Evolutionary conservation across 2,329 filamentous ascomycete genomes (phyloP), one percentile per base, ranked within the genome.

Genomic region (Sphaerulina populicola): DNA sequence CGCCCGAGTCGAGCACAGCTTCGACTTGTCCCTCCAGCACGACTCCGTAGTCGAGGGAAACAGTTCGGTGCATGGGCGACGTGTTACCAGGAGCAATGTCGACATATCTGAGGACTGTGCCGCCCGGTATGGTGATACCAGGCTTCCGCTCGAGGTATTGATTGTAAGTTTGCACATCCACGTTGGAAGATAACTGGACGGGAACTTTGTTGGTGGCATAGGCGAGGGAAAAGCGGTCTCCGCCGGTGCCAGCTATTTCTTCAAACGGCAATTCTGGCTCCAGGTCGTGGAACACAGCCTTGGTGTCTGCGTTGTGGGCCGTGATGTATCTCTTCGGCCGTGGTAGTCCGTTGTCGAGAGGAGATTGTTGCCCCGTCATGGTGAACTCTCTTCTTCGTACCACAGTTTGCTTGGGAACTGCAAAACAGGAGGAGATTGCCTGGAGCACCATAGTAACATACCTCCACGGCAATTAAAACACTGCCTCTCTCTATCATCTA

Each of bases 1-100:
- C 62, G 21, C 69, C 69, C 2, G 62, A 66, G 48, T 71, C 68
- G 31, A 71, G 49, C 2, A 66, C 53, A 6, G 71, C 52, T 53
- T 70, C 68, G 10, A 69, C 61, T 36, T 66, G 62, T 0, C 69
- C 68, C 30, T 70, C 67, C 6, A 71, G 29, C 1, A 71, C 62
- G 21, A 70, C 60, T 6, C 68, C 66, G 51, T 68, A 71, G 44
- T 71, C 68, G 7, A 71, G 10, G 37, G 63, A 67, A 1, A 69
- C 59, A 2, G 69, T 68, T 1, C 69, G 61, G 55, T 71, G 68
- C 64, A 70, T 68, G 0, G 67, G 67, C 0, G 60, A 66, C 4
- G 55, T 51, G 38, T 62, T 62, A 2, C 65, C 64, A 0, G 69
- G 69, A 12, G 58, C 58, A 15, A 70, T 58, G 47, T 69, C 67